phyloP scores from a whole-genome alignment of 1,139 yeast species.

The Chernovozyma sophiae-reginae region DNA sequence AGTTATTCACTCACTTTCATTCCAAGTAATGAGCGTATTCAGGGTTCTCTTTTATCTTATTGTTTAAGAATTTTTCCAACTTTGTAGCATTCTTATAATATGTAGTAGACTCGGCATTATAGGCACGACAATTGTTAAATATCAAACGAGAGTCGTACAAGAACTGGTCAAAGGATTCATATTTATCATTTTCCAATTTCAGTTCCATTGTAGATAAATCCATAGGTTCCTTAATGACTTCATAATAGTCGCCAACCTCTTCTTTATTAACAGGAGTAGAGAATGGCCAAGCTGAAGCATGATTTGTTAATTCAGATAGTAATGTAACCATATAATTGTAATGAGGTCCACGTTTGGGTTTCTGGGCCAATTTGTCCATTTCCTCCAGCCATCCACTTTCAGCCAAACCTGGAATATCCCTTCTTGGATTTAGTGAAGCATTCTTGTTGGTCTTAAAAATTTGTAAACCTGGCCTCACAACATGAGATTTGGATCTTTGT shows the following conservation, averaged over 20 bases:
- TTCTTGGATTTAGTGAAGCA: conserved; percentile 46
- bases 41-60: conserved; percentile 77
- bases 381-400: conserved; percentile 99
- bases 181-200: conserved; percentile 86
- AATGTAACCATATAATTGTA: conserved; percentile 89
- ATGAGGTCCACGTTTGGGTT: conserved; percentile 93
- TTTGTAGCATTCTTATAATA: conserved; percentile 89
- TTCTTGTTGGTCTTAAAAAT: conserved; percentile 56
- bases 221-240: conserved; percentile 98
- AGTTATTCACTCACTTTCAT: conserved; percentile 9
- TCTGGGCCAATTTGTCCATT: conserved; percentile 94
- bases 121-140: conserved; percentile 85
- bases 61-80: conserved; percentile 80
- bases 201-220: conserved; percentile 94
- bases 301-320: conserved; percentile 83
- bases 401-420: conserved; percentile 77
- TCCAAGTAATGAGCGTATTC: conserved; percentile 54
- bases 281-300: conserved; percentile 99
- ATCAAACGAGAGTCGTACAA: conserved; percentile 82
- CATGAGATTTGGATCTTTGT: conserved; percentile 71
- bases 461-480: conserved; percentile 77
- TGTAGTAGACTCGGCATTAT: conserved; percentile 86
- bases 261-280: conserved; percentile 87
- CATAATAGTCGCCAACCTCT: conserved; percentile 95
- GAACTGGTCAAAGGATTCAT: conserved; percentile 86